A percentile compares a stretch with the other conserved stretches of the same genome.
Conservation (phyloP, 2,329 filamentous ascomycete genomes). For the Thyridium curvatum region DNA sequence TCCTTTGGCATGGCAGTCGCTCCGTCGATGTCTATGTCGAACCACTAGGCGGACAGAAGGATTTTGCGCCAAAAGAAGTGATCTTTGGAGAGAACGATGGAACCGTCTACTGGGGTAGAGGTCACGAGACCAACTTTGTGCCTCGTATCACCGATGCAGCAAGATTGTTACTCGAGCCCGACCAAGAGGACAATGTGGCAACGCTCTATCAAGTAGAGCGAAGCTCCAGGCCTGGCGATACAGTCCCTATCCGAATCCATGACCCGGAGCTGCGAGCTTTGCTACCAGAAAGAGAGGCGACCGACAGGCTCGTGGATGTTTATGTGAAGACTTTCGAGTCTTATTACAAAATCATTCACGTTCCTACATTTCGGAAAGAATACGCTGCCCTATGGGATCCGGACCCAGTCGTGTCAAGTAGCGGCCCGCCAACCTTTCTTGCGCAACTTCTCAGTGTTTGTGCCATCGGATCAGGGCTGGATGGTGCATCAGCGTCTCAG, state of each 20-base stretch:
- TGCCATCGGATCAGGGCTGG: slow-evolving; percentile 3
- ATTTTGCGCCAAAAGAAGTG: slow-evolving; percentile 3
- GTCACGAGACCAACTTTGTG: slow-evolving; percentile 6
- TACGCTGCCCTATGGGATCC: slow-evolving; percentile 45
- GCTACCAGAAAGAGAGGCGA: slow-evolving; percentile 38
- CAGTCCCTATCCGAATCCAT: slow-evolving; percentile 1
- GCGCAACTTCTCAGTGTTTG: slow-evolving; percentile 6
- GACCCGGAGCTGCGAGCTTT: slow-evolving; percentile 6
- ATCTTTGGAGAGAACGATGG: slow-evolving; percentile 5
- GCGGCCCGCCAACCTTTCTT: slow-evolving; percentile 2
- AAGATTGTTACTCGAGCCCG: slow-evolving; percentile 3
- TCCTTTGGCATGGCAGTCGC: slow-evolving; percentile 6
- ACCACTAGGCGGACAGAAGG: neutral
- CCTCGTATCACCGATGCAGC: slow-evolving; percentile 6
- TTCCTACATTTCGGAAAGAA: slow-evolving; percentile 40
- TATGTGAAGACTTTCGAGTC: slow-evolving; percentile 43
- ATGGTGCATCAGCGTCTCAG: neutral
- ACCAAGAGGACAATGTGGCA: slow-evolving; percentile 3
- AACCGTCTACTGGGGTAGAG: slow-evolving; percentile 6
- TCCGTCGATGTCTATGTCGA: slow-evolving; percentile 4
- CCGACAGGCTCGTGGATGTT: slow-evolving; percentile 38
- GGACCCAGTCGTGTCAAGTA: slow-evolving; percentile 19
- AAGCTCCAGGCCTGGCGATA: slow-evolving; percentile 4
- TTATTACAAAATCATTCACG: slow-evolving; percentile 42
- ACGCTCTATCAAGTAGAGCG: slow-evolving; percentile 8